phyloP scores from a whole-genome alignment of 106 monocot genomes.

The Iris macrosiphon region DNA sequence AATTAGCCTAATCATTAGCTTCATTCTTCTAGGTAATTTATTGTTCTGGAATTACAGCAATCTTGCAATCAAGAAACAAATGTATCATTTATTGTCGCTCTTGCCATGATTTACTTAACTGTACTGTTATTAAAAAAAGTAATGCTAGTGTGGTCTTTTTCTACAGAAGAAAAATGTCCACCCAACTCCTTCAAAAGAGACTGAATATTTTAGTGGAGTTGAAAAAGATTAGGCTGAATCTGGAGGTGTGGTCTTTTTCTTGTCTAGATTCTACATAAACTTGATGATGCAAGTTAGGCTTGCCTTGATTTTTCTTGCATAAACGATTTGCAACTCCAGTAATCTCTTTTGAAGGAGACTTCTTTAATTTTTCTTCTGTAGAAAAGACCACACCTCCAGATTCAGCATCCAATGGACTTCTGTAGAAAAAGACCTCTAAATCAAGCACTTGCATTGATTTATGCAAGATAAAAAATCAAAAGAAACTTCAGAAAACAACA shows the following conservation, averaged over 20 bases:
- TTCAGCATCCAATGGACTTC: too few species aligned
- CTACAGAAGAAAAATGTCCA: conserved; percentile 19
- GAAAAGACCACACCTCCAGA: too few species aligned
- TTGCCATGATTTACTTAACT: not conserved
- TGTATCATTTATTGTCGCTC: not conserved
- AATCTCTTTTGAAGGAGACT: too few species aligned
- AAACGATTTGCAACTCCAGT: too few species aligned
- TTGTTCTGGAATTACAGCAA: not conserved
- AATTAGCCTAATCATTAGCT: conserved; percentile 56
- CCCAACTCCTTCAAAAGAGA: conserved; percentile 11
- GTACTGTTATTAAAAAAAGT: not conserved
- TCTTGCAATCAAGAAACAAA: not conserved
- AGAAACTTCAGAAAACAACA: conserved; percentile 10
- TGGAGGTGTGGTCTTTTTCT: too few species aligned
- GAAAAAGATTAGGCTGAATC: too few species aligned
- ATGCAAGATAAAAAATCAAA: conserved; percentile 5
- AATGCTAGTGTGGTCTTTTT: not conserved
- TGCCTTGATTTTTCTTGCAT: too few species aligned
- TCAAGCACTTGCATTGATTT: not conserved
- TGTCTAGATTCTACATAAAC: too few species aligned
- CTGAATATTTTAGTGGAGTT: not conserved
- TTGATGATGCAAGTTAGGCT: too few species aligned
- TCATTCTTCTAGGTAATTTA: conserved; percentile 38
- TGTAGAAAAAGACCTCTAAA: too few species aligned
- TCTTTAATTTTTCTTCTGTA: too few species aligned